A percentile compares a stretch with the other conserved stretches of the same genome.
Conservation (phyloP, 345 rosid genomes). For the Brassica juncea region DNA sequence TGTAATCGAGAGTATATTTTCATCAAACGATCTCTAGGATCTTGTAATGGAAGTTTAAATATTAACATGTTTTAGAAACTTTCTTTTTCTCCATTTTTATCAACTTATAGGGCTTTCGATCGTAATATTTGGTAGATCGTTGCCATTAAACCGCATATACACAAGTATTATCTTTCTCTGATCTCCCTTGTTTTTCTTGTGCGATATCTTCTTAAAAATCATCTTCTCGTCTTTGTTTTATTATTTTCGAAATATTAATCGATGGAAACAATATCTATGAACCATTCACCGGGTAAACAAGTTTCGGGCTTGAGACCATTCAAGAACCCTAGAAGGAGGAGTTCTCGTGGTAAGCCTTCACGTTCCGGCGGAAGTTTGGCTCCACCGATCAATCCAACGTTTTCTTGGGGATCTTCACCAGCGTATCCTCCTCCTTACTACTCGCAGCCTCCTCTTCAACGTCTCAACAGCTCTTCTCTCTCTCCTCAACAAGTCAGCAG, state of each 20-base stretch:
- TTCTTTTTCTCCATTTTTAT: not conserved
- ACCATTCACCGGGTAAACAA: conserved; percentile 43
- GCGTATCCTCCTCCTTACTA: conserved; percentile 30
- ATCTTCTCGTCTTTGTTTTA: not conserved
- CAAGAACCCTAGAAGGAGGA: conserved; percentile 46
- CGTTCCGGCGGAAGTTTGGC: conserved; percentile 48
- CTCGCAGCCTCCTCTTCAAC: conserved; percentile 65
- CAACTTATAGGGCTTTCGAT: conserved; percentile 32
- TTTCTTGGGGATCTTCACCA: conserved; percentile 26
- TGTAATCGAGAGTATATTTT: too few species aligned
- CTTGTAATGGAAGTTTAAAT: conserved; percentile 1
- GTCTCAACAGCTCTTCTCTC: conserved; percentile 42
- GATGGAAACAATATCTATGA: conserved; percentile 53
- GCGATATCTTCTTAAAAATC: not conserved
- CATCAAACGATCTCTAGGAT: conserved; percentile 19
- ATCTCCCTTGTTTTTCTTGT: not conserved
- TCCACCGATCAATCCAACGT: conserved; percentile 29
- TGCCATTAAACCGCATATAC: conserved; percentile 21
- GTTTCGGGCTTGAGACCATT: conserved; percentile 44
- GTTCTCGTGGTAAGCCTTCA: conserved; percentile 39
- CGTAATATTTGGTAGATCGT: conserved; percentile 51
- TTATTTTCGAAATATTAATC: not conserved
- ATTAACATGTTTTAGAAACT: conserved; percentile 15
- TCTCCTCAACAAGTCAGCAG: conserved; percentile 40
- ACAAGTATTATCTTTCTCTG: too few species aligned